Evolutionary conservation across 2,329 filamentous ascomycete species (phyloP).

Genomic region (Tolypocladium endophyticum): DNA sequence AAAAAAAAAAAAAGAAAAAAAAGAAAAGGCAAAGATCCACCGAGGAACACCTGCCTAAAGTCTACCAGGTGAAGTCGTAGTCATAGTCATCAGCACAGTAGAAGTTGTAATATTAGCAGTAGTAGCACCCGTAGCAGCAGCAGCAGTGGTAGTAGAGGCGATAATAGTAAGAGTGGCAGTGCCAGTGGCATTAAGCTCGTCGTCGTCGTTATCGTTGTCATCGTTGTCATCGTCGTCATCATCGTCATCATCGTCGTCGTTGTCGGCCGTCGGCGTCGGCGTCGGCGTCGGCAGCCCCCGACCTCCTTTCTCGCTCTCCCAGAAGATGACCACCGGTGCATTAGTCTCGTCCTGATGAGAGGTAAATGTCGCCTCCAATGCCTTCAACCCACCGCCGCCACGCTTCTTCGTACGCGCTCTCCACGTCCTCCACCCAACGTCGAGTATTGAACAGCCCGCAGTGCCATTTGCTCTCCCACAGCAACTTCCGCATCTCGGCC

Average conservation of each 20-base stretch:
- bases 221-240: background rate
- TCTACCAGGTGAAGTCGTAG: background rate
- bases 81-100: background rate
- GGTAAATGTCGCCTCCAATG: constrained; percentile 85
- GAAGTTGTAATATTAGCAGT: background rate
- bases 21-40: background rate
- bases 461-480: constrained; percentile 76
- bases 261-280: background rate
- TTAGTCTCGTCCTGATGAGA: constrained; percentile 27
- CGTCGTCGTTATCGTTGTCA: background rate
- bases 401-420: constrained; percentile 77
- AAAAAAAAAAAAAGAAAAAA: too few species aligned
- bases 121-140: background rate
- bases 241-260: background rate
- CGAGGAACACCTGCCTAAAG: background rate
- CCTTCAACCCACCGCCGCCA: constrained; percentile 83
- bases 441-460: constrained; percentile 86
- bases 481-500: constrained; percentile 64
- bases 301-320: background rate
- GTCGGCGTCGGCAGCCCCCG: background rate
- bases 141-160: background rate
- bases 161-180: too few species aligned
- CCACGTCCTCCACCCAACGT: constrained; percentile 83
- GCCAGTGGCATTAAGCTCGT: background rate
- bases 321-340: background rate